Conservation (phyloP, 73 alveolate genomes). For the Tetrahymena thermophila region DNA sequence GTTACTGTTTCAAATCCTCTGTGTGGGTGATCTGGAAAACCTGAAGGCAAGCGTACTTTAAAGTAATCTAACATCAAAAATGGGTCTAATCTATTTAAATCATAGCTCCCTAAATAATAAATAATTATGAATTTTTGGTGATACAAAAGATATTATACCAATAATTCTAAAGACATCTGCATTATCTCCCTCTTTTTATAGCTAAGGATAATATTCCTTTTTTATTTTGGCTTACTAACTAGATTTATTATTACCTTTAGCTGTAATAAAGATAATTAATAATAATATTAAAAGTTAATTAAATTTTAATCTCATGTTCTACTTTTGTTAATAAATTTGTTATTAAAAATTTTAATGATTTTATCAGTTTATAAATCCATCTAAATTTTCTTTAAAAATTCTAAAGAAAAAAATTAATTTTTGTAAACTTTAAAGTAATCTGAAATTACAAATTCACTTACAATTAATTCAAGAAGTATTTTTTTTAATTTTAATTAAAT, state of each 20-base stretch:
- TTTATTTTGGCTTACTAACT: background rate
- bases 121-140: background rate
- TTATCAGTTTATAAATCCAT: background rate
- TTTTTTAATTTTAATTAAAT: too few species aligned
- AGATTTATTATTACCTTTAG: background rate
- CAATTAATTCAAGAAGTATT: too few species aligned
- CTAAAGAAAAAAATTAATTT: background rate
- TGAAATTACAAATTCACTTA: too few species aligned
- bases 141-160: constrained; percentile 5
- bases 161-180: constrained; percentile 70
- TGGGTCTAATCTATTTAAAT: constrained; percentile 56
- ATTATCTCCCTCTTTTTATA: constrained; percentile 71
- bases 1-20: constrained; percentile 86
- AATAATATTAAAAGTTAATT: background rate
- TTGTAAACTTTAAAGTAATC: background rate
- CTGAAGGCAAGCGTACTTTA: constrained; percentile 57
- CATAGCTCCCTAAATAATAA: constrained; percentile 8
- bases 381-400: background rate
- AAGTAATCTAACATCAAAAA: constrained; percentile 58
- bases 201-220: background rate
- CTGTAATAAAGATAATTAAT: background rate
- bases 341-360: background rate
- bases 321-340: background rate
- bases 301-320: background rate
- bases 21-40: constrained; percentile 89